A percentile compares a stretch with the other conserved stretches of the same genome.
Conservation (phyloP, 148 eudicot genomes). For the Chenopodium album region DNA sequence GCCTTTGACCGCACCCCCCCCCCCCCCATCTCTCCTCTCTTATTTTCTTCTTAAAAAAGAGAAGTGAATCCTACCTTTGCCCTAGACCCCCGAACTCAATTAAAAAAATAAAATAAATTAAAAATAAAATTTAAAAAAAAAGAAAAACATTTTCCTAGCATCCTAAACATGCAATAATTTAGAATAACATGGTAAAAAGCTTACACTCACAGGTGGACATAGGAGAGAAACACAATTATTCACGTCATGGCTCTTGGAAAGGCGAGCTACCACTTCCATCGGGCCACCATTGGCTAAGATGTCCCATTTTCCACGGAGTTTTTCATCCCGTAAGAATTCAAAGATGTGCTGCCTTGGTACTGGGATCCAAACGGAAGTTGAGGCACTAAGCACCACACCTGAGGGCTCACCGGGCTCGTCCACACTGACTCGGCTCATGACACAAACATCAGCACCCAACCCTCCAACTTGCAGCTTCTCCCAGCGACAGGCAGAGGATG, state of each 20-base stretch:
- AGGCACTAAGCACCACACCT: constrained; percentile 53
- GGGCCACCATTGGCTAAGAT: constrained; percentile 54
- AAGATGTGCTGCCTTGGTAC: constrained; percentile 43
- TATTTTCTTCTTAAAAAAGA: no score
- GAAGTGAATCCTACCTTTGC: no score
- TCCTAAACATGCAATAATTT: not conserved
- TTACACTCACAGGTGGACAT: constrained; percentile 46
- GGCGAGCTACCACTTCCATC: constrained; percentile 43
- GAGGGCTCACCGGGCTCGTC: constrained; percentile 58
- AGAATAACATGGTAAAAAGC: not conserved
- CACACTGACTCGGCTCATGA: constrained; percentile 49
- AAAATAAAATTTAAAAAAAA: not conserved
- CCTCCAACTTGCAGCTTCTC: constrained; percentile 34
- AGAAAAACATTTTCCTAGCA: not conserved
- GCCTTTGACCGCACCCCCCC: no score
- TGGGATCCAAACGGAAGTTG: constrained; percentile 59
- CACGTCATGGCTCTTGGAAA: constrained; percentile 45
- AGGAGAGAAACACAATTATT: constrained; percentile 43
- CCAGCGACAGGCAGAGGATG: constrained; percentile 42
- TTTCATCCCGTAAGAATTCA: constrained; percentile 46
- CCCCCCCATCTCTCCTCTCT: no score
- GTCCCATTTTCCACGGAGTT: constrained; percentile 54
- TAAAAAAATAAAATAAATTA: not conserved
- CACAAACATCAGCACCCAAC: constrained; percentile 39
- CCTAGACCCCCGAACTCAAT: no score